Evolutionary conservation across 2,329 filamentous ascomycete genomes (phyloP), one percentile per base, ranked within the genome.

Genomic region (Zalaria sp.): DNA sequence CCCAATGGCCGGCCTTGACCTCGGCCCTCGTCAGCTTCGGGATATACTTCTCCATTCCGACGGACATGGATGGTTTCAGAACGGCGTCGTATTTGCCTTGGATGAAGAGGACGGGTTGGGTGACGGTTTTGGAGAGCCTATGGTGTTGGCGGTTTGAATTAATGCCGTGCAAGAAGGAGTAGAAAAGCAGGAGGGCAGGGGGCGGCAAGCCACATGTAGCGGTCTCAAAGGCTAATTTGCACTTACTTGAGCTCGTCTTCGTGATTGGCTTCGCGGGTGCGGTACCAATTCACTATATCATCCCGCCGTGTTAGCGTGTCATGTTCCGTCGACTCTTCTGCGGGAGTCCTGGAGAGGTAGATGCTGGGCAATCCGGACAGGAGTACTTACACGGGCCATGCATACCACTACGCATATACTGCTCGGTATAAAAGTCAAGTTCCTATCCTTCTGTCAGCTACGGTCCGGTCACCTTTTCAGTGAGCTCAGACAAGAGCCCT

Each of bases 1-100:
- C 83, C 89, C 89, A 96, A 62, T 96, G 91, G 11, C 71, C 67
- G 0, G 81, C 72, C 31, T 79, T 61, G 42, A 94, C 79, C 57
- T 83, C 75, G 5, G 64, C 70, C 46, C 71, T 68, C 5, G 74
- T 81, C 53, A 93, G 60, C 37, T 76, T 70, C 2, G 74, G 72
- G 45, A 89, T 76, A 47, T 67, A 64, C 48, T 69, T 66, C 18
- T 78, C 78, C 85, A 94, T 94, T 0, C 74, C 73, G 25, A 61
- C 63, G 1, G 81, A 73, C 73, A 95, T 75, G 34, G 69, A 65
- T 1, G 83, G 78, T 43, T 79, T 81, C 50, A 96, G 65, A 1
- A 88, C 83, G 0, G 53, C 52, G 58, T 98, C 91, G 37, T 71
- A 67, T 25, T 69, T 72, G 1, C 85, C 87, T 43, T 75, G 69